These are phyloP conservation scores for Sporothrix schenckii DNA, from an alignment of 2,329 filamentous ascomycete genomes.

Conservation along the genomic window DNA sequence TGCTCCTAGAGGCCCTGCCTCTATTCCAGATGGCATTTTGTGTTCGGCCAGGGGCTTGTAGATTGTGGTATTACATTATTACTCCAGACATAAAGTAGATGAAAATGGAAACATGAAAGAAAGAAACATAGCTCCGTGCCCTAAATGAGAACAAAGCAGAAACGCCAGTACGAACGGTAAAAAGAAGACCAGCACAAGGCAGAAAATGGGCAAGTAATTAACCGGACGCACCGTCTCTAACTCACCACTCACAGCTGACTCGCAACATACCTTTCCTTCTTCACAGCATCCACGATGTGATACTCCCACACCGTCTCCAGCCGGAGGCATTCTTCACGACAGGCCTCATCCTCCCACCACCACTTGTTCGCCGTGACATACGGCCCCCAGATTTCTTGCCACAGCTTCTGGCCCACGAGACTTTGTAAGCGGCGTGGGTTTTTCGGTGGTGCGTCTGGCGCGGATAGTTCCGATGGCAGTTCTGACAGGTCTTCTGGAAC, in stretches of 20 bases:
- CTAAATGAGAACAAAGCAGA: not conserved
- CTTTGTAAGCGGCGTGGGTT: conserved; percentile 51
- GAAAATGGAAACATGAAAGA: not conserved
- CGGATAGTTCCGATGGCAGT: conserved; percentile 18
- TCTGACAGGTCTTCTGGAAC: not conserved
- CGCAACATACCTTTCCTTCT: conserved; percentile 38
- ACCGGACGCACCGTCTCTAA: not conserved
- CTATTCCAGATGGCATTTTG: not conserved
- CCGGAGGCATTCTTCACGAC: conserved; percentile 58
- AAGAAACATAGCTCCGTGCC: not conserved
- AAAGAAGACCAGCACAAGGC: not conserved
- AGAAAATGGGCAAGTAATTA: not conserved
- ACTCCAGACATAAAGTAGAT: not conserved
- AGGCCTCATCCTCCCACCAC: conserved; percentile 65
- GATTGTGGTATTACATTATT: conserved; percentile 20
- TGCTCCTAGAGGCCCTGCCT: not conserved
- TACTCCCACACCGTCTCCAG: conserved; percentile 63
- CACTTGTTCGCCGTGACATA: conserved; percentile 55
- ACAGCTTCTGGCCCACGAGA: conserved; percentile 59
- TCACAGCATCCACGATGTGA: conserved; percentile 59
- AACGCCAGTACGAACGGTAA: not conserved
- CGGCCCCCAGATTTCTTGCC: conserved; percentile 63
- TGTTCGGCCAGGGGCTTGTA: conserved; percentile 3
- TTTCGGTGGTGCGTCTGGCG: conserved; percentile 29
- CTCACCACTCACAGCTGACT: conserved; percentile 1